A percentile compares a stretch with the other conserved stretches of the same genome.
Conservation (phyloP, 2,329 filamentous ascomycete species). For the Pestalotiopsis fici region DNA sequence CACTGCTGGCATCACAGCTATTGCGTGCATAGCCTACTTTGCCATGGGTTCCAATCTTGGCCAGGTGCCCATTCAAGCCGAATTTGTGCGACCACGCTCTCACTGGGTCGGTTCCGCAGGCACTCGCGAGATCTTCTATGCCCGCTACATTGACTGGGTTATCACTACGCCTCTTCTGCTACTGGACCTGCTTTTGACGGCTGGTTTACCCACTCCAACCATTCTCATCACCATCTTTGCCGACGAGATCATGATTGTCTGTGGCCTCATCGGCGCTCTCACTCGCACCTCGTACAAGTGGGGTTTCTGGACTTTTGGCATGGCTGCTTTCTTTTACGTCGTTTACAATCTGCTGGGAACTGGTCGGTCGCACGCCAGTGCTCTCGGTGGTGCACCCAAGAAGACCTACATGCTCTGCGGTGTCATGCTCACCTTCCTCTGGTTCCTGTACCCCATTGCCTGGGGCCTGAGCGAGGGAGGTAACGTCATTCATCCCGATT, state of each 20-base stretch:
- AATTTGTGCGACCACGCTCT: constrained; percentile 48
- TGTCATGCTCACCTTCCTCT: constrained; percentile 59
- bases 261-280: constrained; percentile 65
- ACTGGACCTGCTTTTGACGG: constrained; percentile 63
- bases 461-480: constrained; percentile 67
- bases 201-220: constrained; percentile 64
- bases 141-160: constrained; percentile 65
- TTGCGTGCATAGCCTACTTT: constrained; percentile 65
- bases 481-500: constrained; percentile 66
- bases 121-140: constrained; percentile 67
- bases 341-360: constrained; percentile 58
- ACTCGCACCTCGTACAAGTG: constrained; percentile 66
- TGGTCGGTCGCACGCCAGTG: constrained; percentile 55
- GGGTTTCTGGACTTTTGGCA: constrained; percentile 64
- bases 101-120: constrained; percentile 45
- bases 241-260: constrained; percentile 68
- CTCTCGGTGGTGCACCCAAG: constrained; percentile 54
- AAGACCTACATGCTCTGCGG: constrained; percentile 57
- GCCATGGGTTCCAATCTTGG: constrained; percentile 68
- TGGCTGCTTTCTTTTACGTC: constrained; percentile 58
- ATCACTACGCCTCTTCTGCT: constrained; percentile 67
- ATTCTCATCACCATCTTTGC: constrained; percentile 63
- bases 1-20: constrained; percentile 57
- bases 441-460: constrained; percentile 65
- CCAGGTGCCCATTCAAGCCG: constrained; percentile 62